Evolutionary conservation across 345 rosid species (phyloP).

Genomic region (Iberis pinnata): DNA sequence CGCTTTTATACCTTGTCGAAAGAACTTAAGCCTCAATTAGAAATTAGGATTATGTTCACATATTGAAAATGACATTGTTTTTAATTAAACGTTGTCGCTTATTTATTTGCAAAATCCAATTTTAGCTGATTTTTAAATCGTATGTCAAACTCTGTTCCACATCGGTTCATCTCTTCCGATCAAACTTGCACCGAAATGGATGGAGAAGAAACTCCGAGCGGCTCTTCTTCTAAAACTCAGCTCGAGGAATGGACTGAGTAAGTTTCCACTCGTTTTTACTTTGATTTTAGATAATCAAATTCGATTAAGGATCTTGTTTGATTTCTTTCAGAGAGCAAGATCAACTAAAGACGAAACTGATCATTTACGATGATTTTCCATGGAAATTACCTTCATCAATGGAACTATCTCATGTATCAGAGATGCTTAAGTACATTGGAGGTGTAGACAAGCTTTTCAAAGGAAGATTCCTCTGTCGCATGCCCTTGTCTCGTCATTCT

Average conservation of each 20-base stretch:
- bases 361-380: slow-evolving; percentile 47
- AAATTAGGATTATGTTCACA: too few species aligned
- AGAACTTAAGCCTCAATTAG: too few species aligned
- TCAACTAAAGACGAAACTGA: slow-evolving; percentile 51
- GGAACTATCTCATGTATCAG: slow-evolving; percentile 16
- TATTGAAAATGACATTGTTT: too few species aligned
- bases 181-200: slow-evolving; percentile 13
- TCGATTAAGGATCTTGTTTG: neutral
- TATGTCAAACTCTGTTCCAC: too few species aligned
- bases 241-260: slow-evolving; percentile 33
- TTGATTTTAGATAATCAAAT: neutral
- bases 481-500: slow-evolving; percentile 72
- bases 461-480: slow-evolving; percentile 57
- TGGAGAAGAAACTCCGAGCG: slow-evolving; percentile 7
- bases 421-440: slow-evolving; percentile 60
- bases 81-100: too few species aligned
- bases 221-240: slow-evolving; percentile 14
- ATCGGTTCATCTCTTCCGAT: slow-evolving; percentile 13
- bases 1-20: too few species aligned
- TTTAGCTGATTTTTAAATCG: too few species aligned
- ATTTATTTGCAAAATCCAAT: too few species aligned
- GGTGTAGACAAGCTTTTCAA: slow-evolving; percentile 85
- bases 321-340: slow-evolving; percentile 44
- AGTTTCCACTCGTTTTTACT: slow-evolving; percentile 2
- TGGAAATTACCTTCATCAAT: slow-evolving; percentile 40